A percentile compares a stretch with the other conserved stretches of the same genome.
Conservation (phyloP, 805 yeast genomes). For the Myxozyma melibiosi region DNA sequence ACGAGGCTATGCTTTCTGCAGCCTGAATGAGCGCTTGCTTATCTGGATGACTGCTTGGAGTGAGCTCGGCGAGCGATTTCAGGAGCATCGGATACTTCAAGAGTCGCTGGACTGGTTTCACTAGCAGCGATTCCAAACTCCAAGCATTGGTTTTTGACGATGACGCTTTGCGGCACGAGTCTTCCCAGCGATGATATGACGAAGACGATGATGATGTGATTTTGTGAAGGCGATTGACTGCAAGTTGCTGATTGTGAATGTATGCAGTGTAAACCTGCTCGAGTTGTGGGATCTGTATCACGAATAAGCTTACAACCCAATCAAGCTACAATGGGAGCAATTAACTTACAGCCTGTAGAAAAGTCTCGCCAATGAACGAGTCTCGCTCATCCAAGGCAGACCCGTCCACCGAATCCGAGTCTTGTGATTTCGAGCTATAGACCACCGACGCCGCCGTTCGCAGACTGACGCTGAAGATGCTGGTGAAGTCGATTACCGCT, state of each 20-base stretch:
- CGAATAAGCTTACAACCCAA: not conserved
- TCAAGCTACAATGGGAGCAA: not conserved
- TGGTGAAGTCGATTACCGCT: constrained; percentile 39
- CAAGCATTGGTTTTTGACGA: constrained; percentile 43
- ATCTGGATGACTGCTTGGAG: constrained; percentile 49
- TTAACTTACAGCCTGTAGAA: constrained; percentile 32
- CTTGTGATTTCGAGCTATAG: constrained; percentile 13
- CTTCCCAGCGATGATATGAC: constrained; percentile 42
- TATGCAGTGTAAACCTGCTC: constrained; percentile 43
- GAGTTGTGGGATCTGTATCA: constrained; percentile 37
- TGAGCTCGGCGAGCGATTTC: constrained; percentile 39
- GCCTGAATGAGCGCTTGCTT: constrained; percentile 42
- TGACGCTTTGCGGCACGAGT: constrained; percentile 39
- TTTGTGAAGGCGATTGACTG: constrained; percentile 38
- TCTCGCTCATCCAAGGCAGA: constrained; percentile 18
- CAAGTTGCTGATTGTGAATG: constrained; percentile 39
- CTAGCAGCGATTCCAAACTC: constrained; percentile 47
- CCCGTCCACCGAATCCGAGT: constrained; percentile 35
- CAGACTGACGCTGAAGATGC: constrained; percentile 37
- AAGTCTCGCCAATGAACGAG: constrained; percentile 39
- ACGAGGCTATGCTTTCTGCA: constrained; percentile 8
- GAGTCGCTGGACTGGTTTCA: constrained; percentile 52
- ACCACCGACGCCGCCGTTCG: constrained; percentile 28
- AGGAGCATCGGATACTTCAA: constrained; percentile 48
- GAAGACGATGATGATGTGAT: constrained; percentile 38